These are phyloP conservation scores for Hyaloscypha bicolor DNA, from an alignment of 495 filamentous ascomycete genomes.

Conservation along the genomic window DNA sequence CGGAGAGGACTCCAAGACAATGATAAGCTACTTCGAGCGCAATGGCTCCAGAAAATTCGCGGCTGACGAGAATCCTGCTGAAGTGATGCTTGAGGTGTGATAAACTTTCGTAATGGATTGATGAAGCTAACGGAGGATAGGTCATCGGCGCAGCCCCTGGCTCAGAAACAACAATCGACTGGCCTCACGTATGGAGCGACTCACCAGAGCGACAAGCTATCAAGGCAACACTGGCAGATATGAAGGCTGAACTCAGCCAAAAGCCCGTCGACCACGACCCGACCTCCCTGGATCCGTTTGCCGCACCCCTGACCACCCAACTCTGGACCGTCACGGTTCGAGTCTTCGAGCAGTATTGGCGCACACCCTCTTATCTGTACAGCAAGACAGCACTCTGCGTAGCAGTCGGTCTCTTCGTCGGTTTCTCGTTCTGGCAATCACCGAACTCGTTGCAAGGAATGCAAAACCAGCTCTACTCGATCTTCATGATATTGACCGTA, in stretches of 20 bases:
- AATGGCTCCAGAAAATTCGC: slow-evolving; percentile 75
- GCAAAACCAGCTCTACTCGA: slow-evolving; percentile 83
- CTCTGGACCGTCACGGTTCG: slow-evolving; percentile 56
- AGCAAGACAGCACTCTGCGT: slow-evolving; percentile 64
- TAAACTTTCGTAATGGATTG: too few relatives aligned
- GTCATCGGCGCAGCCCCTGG: slow-evolving; percentile 86
- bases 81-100: slow-evolving; percentile 82
- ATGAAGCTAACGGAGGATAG: too few relatives aligned
- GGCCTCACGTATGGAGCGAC: slow-evolving; percentile 77
- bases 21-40: slow-evolving; percentile 69
- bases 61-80: slow-evolving; percentile 78
- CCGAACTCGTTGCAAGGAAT: slow-evolving; percentile 73
- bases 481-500: slow-evolving; percentile 73
- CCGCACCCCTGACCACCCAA: slow-evolving; percentile 57
- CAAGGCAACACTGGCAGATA: slow-evolving; percentile 46
- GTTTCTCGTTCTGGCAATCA: slow-evolving; percentile 84
- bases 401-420: slow-evolving; percentile 69
- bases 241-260: slow-evolving; percentile 30
- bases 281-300: slow-evolving; percentile 38
- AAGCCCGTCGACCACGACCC: neutral
- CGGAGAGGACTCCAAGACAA: slow-evolving; percentile 60
- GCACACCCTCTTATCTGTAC: slow-evolving; percentile 84
- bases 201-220: slow-evolving; percentile 69
- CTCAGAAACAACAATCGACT: slow-evolving; percentile 71
- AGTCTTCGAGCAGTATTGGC: slow-evolving; percentile 90